These are phyloP conservation scores for Ogataea nitratoaversa DNA, from an alignment of 805 yeast species.

Conservation along the genomic window DNA sequence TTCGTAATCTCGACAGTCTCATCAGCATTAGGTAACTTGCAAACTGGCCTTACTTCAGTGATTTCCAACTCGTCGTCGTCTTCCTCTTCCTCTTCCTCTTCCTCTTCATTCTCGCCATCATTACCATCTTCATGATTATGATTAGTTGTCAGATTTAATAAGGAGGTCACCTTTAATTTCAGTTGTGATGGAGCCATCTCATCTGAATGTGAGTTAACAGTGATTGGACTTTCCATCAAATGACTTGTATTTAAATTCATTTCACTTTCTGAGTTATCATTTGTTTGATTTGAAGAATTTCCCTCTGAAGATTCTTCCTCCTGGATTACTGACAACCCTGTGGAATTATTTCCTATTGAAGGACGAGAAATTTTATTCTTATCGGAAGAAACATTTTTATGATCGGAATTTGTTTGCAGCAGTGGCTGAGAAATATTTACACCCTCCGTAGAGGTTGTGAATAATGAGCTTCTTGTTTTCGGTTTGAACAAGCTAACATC, in stretches of 20 bases:
- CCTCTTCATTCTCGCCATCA: not conserved
- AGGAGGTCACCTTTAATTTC: not conserved
- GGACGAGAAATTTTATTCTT: no score
- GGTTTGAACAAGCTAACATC: conserved; percentile 4
- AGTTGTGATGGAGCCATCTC: not conserved
- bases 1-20: no score
- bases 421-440: not conserved
- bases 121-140: not conserved
- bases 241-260: not conserved
- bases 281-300: not conserved
- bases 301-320: not conserved
- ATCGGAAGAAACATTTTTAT: not conserved
- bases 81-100: not conserved
- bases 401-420: not conserved
- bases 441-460: not conserved
- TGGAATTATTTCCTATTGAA: no score
- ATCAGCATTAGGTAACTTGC: not conserved
- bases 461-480: conserved; percentile 1
- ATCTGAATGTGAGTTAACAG: not conserved
- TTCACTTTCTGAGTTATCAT: not conserved
- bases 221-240: not conserved
- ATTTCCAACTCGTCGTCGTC: conserved; percentile 2
- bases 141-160: not conserved
- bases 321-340: not conserved
- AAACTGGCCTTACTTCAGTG: not conserved